Base-by-base conservation (phyloP, 345 rosid genomes). In the Bruguiera parviflora region DNA sequence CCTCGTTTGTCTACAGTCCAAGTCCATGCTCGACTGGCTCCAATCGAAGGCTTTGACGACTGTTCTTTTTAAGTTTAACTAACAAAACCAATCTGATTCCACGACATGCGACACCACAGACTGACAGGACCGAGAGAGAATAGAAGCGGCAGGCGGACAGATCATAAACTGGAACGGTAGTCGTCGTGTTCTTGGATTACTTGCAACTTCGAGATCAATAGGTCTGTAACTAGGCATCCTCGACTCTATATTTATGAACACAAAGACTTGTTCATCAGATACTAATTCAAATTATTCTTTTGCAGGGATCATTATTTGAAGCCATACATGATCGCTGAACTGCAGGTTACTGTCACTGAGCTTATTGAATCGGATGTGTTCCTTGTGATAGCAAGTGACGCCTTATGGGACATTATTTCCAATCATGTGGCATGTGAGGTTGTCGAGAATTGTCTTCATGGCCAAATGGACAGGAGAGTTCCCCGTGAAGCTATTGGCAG, bases 371-470 rank as follows among this genome's bases (percentile, higher is more conserved):
- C 31, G 29, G 81, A 83, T 35, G 68, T 75, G 6, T 83, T 81
- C 63, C 53, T 79, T 3, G 56, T 77, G 25, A 73, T 77, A 15
- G 84, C 77, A 27, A 75, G 69, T 3, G 79, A 81, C 33, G 85
- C 85, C 0, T 69, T 81, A 27, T 85, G 86, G 89, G 84, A 83
- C 39, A 78, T 71, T 5, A n/a, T 83, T 37, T 51, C 84, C 0
- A 81, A 79, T 1, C 84, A 83, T 65, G 20, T 57, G 13, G 84
- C 82, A 5, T 79, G 84, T 58, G 67, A 64, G 56, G 67, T 83
- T 9, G 85, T 70, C 18, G 64, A 46, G 47, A 66, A 60, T 20
- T 64, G 76, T 43, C 63, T 80, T 13, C 24, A 56, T 0, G 72
- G 83, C 3, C 53, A 29, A 20, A 20, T 70, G 0, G 69, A 28